These are phyloP conservation scores for Diaporthe citrichinensis DNA, from an alignment of 2,329 filamentous ascomycete genomes.

Conservation along the genomic window DNA sequence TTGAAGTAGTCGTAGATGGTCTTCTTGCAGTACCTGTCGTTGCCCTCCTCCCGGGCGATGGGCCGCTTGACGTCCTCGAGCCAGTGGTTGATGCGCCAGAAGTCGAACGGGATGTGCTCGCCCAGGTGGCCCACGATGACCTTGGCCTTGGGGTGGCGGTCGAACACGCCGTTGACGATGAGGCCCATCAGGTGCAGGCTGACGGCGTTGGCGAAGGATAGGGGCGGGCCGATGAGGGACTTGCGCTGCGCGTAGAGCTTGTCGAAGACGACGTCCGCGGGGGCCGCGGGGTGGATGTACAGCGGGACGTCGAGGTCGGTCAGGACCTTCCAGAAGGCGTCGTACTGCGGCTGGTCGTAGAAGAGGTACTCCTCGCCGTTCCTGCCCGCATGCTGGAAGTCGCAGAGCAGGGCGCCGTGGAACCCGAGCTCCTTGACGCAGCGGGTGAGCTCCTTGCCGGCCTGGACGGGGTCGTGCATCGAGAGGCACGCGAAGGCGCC, in stretches of 20 bases:
- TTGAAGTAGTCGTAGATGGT: slow-evolving; percentile 67
- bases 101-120: slow-evolving; percentile 64
- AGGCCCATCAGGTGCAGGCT: slow-evolving; percentile 69
- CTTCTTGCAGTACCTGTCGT: slow-evolving; percentile 63
- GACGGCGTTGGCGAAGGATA: slow-evolving; percentile 72
- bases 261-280: slow-evolving; percentile 58
- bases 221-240: slow-evolving; percentile 72
- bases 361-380: slow-evolving; percentile 75
- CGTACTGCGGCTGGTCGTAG: slow-evolving; percentile 73
- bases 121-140: slow-evolving; percentile 64
- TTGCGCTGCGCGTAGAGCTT: slow-evolving; percentile 66
- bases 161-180: slow-evolving; percentile 65
- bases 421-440: slow-evolving; percentile 72
- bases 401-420: slow-evolving; percentile 73
- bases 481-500: slow-evolving; percentile 65
- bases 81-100: slow-evolving; percentile 68
- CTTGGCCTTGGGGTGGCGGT: slow-evolving; percentile 61
- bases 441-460: slow-evolving; percentile 63
- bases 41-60: slow-evolving; percentile 60
- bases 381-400: slow-evolving; percentile 70
- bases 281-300: slow-evolving; percentile 74
- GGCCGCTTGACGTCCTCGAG: slow-evolving; percentile 59
- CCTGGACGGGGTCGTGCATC: slow-evolving; percentile 67
- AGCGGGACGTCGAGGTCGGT: slow-evolving; percentile 74
- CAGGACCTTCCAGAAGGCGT: slow-evolving; percentile 72